Evolutionary conservation across 2,329 filamentous ascomycete species (phyloP).

Genomic region (Paraconiothyrium sp.): DNA sequence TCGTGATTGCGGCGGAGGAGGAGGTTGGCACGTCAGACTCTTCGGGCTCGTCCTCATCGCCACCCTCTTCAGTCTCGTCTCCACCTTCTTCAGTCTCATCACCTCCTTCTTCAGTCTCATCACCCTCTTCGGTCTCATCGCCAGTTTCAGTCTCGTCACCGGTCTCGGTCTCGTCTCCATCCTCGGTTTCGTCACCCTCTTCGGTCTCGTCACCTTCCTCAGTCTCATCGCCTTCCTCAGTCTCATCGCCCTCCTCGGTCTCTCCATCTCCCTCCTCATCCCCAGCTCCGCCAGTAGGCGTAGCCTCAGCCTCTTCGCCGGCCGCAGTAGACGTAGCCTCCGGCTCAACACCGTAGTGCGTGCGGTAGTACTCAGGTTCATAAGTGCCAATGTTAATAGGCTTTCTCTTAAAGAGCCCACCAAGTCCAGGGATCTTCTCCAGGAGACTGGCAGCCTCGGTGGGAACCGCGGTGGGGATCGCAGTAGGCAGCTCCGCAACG

Average conservation of each 20-base stretch:
- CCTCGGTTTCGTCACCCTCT: not conserved
- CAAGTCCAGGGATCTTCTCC: slow-evolving; percentile 2
- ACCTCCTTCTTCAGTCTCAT: not conserved
- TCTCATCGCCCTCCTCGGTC: not conserved
- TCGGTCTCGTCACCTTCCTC: not conserved
- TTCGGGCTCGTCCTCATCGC: not conserved
- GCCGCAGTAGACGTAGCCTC: not conserved
- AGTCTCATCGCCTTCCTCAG: not conserved
- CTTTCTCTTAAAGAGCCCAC: slow-evolving; percentile 8
- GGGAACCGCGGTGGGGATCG: slow-evolving; percentile 4
- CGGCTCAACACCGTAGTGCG: not conserved
- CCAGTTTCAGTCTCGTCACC: not conserved
- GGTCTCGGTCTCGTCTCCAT: not conserved
- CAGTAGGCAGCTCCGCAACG: not conserved
- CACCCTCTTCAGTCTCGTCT: not conserved
- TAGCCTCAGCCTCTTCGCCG: not conserved
- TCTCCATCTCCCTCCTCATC: not conserved
- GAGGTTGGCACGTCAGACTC: not conserved
- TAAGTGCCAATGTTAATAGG: slow-evolving; percentile 12
- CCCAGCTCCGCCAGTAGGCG: not conserved
- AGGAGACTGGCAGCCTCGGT: slow-evolving; percentile 5
- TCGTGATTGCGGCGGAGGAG: not conserved
- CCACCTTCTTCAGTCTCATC: not conserved
- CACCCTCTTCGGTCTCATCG: not conserved
- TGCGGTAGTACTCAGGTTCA: slow-evolving; percentile 6